Percentiles rank a stretch among this genome's conserved stretches.
Conservation (phyloP, 805 yeast species). For the Saturnispora gosingensis region DNA sequence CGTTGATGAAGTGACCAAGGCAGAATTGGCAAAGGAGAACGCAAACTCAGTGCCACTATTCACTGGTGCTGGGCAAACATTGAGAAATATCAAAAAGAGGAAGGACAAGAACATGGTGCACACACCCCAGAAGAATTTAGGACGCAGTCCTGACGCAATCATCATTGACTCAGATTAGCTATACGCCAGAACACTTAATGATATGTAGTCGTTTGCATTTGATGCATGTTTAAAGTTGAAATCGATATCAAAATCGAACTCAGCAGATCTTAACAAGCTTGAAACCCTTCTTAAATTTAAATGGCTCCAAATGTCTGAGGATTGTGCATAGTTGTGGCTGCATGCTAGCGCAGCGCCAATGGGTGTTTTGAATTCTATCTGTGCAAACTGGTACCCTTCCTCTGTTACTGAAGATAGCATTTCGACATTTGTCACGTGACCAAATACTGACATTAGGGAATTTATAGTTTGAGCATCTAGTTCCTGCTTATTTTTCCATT, state of each 20-base stretch:
- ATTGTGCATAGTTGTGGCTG: conserved; percentile 32
- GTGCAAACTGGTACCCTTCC: conserved; percentile 32
- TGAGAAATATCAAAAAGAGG: conserved; percentile 50
- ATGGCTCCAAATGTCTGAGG: conserved; percentile 39
- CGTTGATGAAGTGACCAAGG: conserved; percentile 30
- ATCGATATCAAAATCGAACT: neutral
- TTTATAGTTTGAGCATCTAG: conserved; percentile 28
- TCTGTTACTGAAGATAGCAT: neutral
- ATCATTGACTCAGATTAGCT: conserved; percentile 50
- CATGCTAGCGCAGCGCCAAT: conserved; percentile 29
- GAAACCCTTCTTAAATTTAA: conserved; percentile 36
- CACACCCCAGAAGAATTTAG: conserved; percentile 51
- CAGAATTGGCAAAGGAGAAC: conserved; percentile 8
- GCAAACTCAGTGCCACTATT: conserved; percentile 26
- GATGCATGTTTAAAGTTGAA: neutral
- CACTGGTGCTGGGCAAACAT: conserved; percentile 64
- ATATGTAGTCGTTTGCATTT: neutral
- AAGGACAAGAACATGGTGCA: conserved; percentile 45
- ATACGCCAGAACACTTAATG: neutral
- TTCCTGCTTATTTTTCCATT: conserved; percentile 38
- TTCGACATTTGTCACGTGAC: conserved; percentile 15
- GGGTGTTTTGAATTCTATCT: conserved; percentile 25
- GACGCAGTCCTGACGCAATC: conserved; percentile 68
- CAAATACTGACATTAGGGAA: conserved; percentile 39
- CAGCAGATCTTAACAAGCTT: conserved; percentile 32